Evolutionary conservation across 208 protist genomes (phyloP).

Genomic region (Wallacemonas sp.): DNA sequence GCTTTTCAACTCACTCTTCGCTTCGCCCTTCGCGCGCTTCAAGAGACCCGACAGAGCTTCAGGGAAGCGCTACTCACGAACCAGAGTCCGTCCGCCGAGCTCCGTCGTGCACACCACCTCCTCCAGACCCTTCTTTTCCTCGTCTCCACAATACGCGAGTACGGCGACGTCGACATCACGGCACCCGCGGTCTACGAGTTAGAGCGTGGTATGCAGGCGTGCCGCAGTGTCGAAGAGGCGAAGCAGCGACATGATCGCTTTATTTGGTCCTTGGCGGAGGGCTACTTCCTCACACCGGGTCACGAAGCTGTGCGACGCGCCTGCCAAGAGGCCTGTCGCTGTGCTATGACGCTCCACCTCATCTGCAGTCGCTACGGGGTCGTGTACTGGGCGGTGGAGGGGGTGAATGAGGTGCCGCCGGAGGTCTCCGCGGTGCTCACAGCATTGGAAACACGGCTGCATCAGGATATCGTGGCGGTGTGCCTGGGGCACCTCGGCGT

Average conservation of each 20-base stretch:
- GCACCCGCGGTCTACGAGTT: constrained; percentile 44
- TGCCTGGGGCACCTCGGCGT: constrained; percentile 62
- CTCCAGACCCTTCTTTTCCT: constrained; percentile 74
- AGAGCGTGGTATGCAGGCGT: constrained; percentile 30
- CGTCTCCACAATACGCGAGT: constrained; percentile 54
- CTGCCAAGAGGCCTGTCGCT: constrained; percentile 45
- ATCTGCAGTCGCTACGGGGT: constrained; percentile 67
- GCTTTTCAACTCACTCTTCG: constrained; percentile 61
- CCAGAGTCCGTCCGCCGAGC: constrained; percentile 45
- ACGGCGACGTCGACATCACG: constrained; percentile 83
- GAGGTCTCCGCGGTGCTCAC: constrained; percentile 69
- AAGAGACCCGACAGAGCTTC: constrained; percentile 52
- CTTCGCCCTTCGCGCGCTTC: constrained; percentile 64
- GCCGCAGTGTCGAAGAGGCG: constrained; percentile 71
- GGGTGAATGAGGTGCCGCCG: constrained; percentile 48
- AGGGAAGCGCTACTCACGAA: constrained; percentile 64
- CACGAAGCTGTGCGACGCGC: constrained; percentile 44
- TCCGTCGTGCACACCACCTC: constrained; percentile 61
- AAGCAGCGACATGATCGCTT: constrained; percentile 73
- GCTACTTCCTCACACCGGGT: constrained; percentile 61
- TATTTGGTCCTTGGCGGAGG: constrained; percentile 73
- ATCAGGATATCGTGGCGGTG: constrained; percentile 62
- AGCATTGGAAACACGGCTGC: constrained; percentile 62
- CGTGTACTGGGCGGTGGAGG: constrained; percentile 71
- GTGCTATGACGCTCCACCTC: constrained; percentile 49